Base-by-base conservation (phyloP, 495 filamentous ascomycete genomes). In the Aspergillus ellipticus region DNA sequence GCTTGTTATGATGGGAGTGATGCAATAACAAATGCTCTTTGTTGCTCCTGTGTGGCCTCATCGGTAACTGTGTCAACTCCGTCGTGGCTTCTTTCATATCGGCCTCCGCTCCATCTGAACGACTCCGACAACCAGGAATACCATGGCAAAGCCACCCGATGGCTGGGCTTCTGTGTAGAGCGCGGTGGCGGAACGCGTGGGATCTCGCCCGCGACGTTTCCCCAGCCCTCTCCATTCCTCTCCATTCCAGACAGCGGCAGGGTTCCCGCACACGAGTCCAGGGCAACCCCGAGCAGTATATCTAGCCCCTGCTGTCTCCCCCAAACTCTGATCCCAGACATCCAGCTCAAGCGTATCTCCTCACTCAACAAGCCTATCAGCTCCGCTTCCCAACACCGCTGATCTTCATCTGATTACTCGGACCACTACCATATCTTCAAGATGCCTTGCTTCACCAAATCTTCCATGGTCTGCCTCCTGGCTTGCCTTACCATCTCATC, bases 201-300 rank as follows among this genome's bases (percentile, higher is more conserved):
- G 15, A 53, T 41, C 48, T 28, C 45, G 13, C 45, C 20, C 24
- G 26, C 26, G 16, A 22, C 11, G 21, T n/a, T n/a, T n/a, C n/a
- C n/a, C n/a, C n/a, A n/a, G n/a, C n/a, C n/a, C 26, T 42, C 17
- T 20, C 43, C 58, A 21, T 22, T 41, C 49, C 2, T 46, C 28
- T 24, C 35, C 59, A 61, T 61, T 61, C 59, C 59, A 45, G 49
- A 45, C 42, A 28, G 45, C 43, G 42, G 50, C 43, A 33, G 24
- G 42, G 29, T 35, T 48, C 33, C 20, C 37, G 19, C 46, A 19
- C 46, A 37, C 45, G 49, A 19, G 17, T 47, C 28, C 16, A 21
- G 19, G 31, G 22, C 43, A 28, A 46, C 16, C 19, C 6, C 26
- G 22, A 54, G 10, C 16, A 31, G 17, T 55, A 55, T 55, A 55